phyloP scores from a whole-genome alignment of 108 stramenopile genomes.

The Epipyxis sp. region DNA sequence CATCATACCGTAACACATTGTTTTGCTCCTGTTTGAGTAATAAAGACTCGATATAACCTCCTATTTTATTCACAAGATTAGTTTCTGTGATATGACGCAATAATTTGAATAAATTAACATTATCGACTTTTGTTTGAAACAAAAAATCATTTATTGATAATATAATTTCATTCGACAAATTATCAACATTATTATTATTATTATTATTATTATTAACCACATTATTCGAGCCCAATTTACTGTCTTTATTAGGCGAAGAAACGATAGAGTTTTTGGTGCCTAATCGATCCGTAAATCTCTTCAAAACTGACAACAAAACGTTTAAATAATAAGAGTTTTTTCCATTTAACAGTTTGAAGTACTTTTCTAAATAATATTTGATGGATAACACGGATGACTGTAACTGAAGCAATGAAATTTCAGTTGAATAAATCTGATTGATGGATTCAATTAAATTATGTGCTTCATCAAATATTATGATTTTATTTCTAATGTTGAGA shows the following conservation, averaged over 20 bases:
- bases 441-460: slow-evolving; percentile 90
- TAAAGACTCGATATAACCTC: slow-evolving; percentile 71
- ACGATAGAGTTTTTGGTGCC: too few relatives aligned
- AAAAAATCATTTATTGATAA: slow-evolving; percentile 71
- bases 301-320: slow-evolving; percentile 68
- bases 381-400: not conserved
- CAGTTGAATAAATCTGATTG: slow-evolving; percentile 45
- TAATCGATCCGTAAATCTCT: slow-evolving; percentile 52
- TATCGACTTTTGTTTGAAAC: slow-evolving; percentile 71
- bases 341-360: slow-evolving; percentile 48
- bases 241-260: too few relatives aligned
- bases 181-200: too few relatives aligned
- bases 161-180: slow-evolving; percentile 45
- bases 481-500: slow-evolving; percentile 62
- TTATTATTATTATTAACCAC: too few relatives aligned
- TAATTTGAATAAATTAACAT: slow-evolving; percentile 86
- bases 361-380: slow-evolving; percentile 35
- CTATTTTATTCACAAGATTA: slow-evolving; percentile 75
- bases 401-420: slow-evolving; percentile 35
- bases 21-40: too few relatives aligned
- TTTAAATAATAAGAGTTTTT: slow-evolving; percentile 73
- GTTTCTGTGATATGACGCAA: slow-evolving; percentile 74
- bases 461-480: slow-evolving; percentile 94
- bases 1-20: too few relatives aligned
- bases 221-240: too few relatives aligned